phyloP scores from a whole-genome alignment of 495 filamentous ascomycete species.

The Trichoderma asperelloides region DNA sequence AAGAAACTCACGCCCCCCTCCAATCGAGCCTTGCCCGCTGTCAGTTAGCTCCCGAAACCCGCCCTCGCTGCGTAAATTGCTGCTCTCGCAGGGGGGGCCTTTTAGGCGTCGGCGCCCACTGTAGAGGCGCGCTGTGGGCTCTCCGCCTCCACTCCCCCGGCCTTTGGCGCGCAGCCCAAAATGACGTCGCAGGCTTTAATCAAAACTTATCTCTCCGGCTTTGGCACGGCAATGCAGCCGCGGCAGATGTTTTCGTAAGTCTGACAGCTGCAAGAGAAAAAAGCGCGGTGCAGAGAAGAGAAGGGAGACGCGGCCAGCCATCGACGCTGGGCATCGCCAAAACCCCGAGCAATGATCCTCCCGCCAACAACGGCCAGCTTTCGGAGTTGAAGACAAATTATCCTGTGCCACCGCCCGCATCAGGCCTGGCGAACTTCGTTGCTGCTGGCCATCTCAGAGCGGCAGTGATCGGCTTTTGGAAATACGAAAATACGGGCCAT shows the following conservation, averaged over 20 bases:
- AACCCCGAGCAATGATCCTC: too few relatives aligned
- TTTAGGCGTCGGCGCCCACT: slow-evolving; percentile 6
- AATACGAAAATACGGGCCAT: background rate
- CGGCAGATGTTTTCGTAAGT: background rate
- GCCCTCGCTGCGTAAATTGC: too few relatives aligned
- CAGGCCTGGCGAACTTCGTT: background rate
- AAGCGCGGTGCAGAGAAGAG: too few relatives aligned
- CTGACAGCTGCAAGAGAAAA: background rate
- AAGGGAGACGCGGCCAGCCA: too few relatives aligned
- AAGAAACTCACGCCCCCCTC: background rate
- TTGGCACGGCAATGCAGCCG: slow-evolving; percentile 6
- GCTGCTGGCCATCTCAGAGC: background rate
- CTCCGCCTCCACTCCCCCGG: background rate
- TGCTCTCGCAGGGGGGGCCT: background rate
- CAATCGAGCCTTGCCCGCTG: background rate
- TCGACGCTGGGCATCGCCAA: too few relatives aligned
- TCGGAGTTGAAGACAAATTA: background rate
- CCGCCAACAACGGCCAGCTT: background rate
- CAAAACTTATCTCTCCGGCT: background rate
- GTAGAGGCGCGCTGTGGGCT: background rate
- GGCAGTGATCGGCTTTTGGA: background rate
- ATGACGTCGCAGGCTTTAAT: background rate
- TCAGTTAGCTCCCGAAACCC: background rate
- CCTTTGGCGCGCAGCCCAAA: background rate
- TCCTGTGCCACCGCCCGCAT: background rate